These are phyloP conservation scores for Plasmodium sp. DNA, from an alignment of 169 alveolate genomes.

Conservation along the genomic window DNA sequence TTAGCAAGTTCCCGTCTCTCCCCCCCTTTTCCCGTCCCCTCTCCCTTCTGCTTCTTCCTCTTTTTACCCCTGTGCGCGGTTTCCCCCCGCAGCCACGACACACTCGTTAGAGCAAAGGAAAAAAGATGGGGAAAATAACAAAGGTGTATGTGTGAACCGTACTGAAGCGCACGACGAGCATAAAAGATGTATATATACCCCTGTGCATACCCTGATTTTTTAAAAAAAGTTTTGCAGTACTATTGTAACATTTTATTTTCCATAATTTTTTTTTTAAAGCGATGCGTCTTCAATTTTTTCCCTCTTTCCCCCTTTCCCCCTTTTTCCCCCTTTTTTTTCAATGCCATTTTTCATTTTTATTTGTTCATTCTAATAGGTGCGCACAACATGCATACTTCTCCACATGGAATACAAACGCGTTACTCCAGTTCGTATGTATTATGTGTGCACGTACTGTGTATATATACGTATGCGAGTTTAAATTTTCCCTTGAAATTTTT, in stretches of 20 bases:
- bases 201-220: background rate
- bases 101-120: background rate
- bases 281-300: background rate
- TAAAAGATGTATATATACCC: background rate
- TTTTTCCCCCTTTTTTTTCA: background rate
- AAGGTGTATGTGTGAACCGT: background rate
- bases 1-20: background rate
- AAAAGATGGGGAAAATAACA: background rate
- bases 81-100: background rate
- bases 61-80: background rate
- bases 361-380: background rate
- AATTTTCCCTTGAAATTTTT: background rate
- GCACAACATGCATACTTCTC: background rate
- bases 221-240: background rate
- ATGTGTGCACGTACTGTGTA: background rate
- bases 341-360: background rate
- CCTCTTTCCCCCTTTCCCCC: background rate
- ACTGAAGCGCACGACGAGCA: background rate
- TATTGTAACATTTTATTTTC: background rate
- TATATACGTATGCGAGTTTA: background rate
- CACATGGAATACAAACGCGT: background rate
- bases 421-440: background rate
- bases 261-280: background rate
- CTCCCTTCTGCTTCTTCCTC: background rate
- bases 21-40: background rate